Percentiles rank a stretch among this genome's conserved stretches.
Evolutionary conservation across 2,329 filamentous ascomycete species (phyloP).

Genomic region (Calonectria montana): DNA sequence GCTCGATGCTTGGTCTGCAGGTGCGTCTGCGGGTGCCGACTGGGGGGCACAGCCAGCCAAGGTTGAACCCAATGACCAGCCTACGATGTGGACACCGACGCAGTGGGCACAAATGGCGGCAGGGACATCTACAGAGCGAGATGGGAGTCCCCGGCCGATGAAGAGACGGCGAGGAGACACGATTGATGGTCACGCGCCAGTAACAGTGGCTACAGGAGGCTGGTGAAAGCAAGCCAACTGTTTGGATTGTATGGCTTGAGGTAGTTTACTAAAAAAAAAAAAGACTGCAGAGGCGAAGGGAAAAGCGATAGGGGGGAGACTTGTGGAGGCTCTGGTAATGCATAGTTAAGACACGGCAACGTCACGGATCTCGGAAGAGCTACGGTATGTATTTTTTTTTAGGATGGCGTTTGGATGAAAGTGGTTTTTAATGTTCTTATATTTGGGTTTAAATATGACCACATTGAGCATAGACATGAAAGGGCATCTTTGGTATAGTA

Average conservation of each 20-base stretch:
- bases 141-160: slow-evolving; percentile 49
- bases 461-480: slow-evolving; percentile 16
- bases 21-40: slow-evolving; percentile 44
- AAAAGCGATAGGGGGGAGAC: slow-evolving; percentile 4
- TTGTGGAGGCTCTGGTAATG: slow-evolving; percentile 8
- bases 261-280: not conserved
- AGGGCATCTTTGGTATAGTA: slow-evolving; percentile 1
- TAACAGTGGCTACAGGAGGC: slow-evolving; percentile 44
- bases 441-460: slow-evolving; percentile 13
- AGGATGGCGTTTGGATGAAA: slow-evolving; percentile 15
- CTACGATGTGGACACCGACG: slow-evolving; percentile 50
- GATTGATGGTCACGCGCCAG: slow-evolving; percentile 47
- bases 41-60: slow-evolving; percentile 47
- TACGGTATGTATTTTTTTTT: slow-evolving; percentile 13
- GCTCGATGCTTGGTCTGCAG: slow-evolving; percentile 49
- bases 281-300: not conserved
- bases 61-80: slow-evolving; percentile 45
- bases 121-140: slow-evolving; percentile 42
- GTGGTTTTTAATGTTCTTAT: slow-evolving; percentile 8
- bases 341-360: slow-evolving; percentile 12
- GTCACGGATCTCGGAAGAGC: slow-evolving; percentile 15
- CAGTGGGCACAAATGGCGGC: slow-evolving; percentile 48
- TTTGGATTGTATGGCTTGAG: not conserved
- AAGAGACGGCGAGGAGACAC: slow-evolving; percentile 51
- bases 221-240: slow-evolving; percentile 39